These are phyloP conservation scores for Stentor roeselii DNA, from an alignment of 73 alveolate species.

Conservation along the genomic window DNA sequence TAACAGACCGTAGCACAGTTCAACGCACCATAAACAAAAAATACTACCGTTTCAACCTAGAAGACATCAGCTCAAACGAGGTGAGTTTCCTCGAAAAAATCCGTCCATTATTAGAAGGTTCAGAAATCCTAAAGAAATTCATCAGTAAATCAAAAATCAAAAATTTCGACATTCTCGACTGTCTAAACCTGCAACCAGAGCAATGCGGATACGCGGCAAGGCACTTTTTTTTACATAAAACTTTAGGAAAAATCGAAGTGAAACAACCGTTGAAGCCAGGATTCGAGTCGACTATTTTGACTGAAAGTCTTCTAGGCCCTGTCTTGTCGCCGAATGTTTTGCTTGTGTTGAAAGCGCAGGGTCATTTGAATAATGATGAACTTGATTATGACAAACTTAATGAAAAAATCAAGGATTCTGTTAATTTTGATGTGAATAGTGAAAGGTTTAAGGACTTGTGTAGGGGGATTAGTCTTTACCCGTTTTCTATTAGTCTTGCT, in stretches of 20 bases:
- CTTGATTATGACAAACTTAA: background rate
- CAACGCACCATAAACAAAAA: background rate
- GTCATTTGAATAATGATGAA: background rate
- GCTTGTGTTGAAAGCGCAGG: background rate
- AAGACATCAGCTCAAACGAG: background rate
- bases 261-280: slow-evolving; percentile 27
- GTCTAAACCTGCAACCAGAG: background rate
- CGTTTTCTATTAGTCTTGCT: background rate
- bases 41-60: slow-evolving; percentile 4
- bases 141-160: background rate
- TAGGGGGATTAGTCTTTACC: background rate
- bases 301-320: slow-evolving; percentile 1
- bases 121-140: slow-evolving; percentile 9
- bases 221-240: background rate
- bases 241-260: background rate
- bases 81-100: background rate
- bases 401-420: background rate
- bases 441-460: background rate
- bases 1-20: background rate
- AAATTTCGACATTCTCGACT: background rate
- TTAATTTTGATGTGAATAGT: background rate
- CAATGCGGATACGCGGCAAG: background rate
- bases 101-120: slow-evolving; percentile 7
- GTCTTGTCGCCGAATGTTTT: background rate
- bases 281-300: slow-evolving; percentile 13